Evolutionary conservation across 108 stramenopile genomes (phyloP), one percentile per base, ranked within the genome.

Genomic region (Craspedostauros australis): DNA sequence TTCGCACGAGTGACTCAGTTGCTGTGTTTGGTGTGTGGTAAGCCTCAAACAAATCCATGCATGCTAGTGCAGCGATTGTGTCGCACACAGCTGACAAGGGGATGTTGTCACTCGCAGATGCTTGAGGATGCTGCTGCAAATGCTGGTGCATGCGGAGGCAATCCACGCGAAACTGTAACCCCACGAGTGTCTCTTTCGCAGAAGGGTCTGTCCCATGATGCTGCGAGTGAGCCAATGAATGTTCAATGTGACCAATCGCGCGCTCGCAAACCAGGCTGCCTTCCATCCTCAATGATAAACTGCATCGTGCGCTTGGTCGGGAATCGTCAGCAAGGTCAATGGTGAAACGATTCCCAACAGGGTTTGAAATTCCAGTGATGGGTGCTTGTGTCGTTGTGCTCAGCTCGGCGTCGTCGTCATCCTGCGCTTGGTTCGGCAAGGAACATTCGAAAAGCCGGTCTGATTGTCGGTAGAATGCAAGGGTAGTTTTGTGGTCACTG

Each of bases 161-260:
- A 12, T 43, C 41, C 7, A 21, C 11, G 7, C 41, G 41, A 43
- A 43, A 43, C 8, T 21, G 22, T 21, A 43, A 43, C 5, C 20
- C 41, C 8, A 21, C 41, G 7, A 12, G 22, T 43, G 41, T 21
- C 22, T 6, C 41, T 5, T 5, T 5, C 11, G 41, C n/a, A 68
- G 44, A 5, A 11, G 39, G 21, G 32, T 39, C 31, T 36, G 34
- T 39, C 51, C 39, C 42, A 19, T 22, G 16, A 26, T 2, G 38
- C 24, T 0, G 33, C 20, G 11, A 42, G 31, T 24, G 44, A 32
- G 38, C 26, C 20, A 79, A 62, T 26, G 75, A 42, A 7, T 80
- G 68, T 57, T 76, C 77, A 42, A 82, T 64, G 3, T 79, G 75
- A 22, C 60, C 46, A 31, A 82, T 20, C 16, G 80, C 49, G 22